Percentiles rank a stretch among this genome's conserved stretches.
These are phyloP conservation scores for Macrophomina pseudophaseolina DNA, from an alignment of 2,329 filamentous ascomycete species.

Conservation along the genomic window DNA sequence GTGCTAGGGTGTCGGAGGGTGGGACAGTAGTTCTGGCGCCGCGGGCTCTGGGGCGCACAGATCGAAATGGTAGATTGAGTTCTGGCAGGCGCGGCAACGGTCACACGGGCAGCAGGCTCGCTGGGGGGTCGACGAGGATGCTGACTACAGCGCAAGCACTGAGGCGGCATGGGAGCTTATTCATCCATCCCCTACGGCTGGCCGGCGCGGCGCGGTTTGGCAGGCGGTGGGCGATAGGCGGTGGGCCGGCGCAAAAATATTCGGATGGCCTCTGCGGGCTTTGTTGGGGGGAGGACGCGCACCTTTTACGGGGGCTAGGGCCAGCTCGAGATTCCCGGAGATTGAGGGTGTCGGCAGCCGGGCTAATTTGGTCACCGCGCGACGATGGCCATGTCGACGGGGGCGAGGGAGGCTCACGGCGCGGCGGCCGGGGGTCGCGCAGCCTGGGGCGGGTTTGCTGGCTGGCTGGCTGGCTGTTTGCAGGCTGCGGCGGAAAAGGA, in stretches of 20 bases:
- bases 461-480: slow-evolving; percentile 3
- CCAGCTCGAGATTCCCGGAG: slow-evolving; percentile 11
- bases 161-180: neutral
- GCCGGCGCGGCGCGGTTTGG: neutral
- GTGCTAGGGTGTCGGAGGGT: neutral
- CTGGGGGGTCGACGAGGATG: slow-evolving; percentile 9
- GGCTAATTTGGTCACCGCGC: slow-evolving; percentile 2
- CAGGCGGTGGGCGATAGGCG: slow-evolving; percentile 9
- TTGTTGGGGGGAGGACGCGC: slow-evolving; percentile 1
- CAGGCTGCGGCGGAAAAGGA: slow-evolving; percentile 17
- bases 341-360: slow-evolving; percentile 14
- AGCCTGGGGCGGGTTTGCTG: neutral
- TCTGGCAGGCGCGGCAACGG: neutral
- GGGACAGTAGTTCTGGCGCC: neutral
- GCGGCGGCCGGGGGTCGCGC: neutral
- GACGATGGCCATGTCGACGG: neutral
- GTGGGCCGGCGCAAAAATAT: slow-evolving; percentile 22
- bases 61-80: slow-evolving; percentile 5
- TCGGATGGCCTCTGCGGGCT: slow-evolving; percentile 12
- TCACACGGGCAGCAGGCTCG: slow-evolving; percentile 11
- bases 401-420: neutral
- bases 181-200: slow-evolving; percentile 15
- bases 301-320: neutral
- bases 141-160: neutral
- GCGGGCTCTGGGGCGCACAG: slow-evolving; percentile 1